Base-by-base conservation (phyloP, 139 green algal genomes). In the Chlorella sp. region DNA sequence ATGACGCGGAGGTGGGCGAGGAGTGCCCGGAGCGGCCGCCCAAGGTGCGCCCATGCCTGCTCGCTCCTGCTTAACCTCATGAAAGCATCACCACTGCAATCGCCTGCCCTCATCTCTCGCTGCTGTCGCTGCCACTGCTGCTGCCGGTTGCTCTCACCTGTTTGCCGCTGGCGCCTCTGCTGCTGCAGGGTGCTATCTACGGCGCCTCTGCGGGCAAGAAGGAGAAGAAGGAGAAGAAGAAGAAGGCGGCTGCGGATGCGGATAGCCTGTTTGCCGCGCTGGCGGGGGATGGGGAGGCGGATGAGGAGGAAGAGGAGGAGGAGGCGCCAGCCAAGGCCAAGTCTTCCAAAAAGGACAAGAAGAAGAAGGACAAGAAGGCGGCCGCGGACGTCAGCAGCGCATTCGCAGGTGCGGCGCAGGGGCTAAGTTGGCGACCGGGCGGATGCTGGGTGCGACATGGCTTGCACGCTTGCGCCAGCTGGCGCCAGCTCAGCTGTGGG, bases 221-320 rank as follows among this genome's bases (percentile, higher is more conserved):
- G 71, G 84, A 91, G 78, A 89, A 90, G 76, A 85, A 88, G 56
- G 87, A 87, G 38, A 89, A 86, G 84, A 85, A 86, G 72, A 67
- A 80, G 44, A 89, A 57, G 44, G 73, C 38, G 55, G 55, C 36
- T 20, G 68, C 76, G n/a, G 88, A 87, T 47, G 51, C 89, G 0
- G 84, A 88, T 18, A 82, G n/a, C 74, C 83, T 85, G 15, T 94
- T 95, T 95, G 92, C 91, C 51, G 92, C 87, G 21, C 74, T 95
- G 60, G 92, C 47, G 47, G 85, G 73, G 4, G 69, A 72, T 32
- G 68, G 30, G 17, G 81, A 87, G 18, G 79, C 56, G 9, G 60
- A 80, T 4, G 87, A 65, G 15, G 72, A 82, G 32, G 55, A 38
- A 3, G 74, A n/a, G 83, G 65, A 41, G 39, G 74, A 84, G 60